Evolutionary conservation across 495 filamentous ascomycete genomes (phyloP).

Genomic region (Penicillium riverlandense): DNA sequence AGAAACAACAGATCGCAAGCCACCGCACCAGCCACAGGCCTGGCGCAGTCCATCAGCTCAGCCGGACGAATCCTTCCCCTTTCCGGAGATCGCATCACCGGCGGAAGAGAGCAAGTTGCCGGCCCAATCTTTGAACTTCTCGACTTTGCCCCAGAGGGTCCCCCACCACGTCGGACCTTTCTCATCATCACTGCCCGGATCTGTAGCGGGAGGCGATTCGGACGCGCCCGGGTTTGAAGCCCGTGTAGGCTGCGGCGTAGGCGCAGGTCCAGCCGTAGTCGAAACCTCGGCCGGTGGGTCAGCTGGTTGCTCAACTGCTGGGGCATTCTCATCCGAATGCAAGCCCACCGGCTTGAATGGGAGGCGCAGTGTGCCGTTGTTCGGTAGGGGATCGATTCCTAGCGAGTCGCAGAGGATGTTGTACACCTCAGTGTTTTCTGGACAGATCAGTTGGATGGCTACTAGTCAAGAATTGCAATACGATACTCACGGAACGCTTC

Average conservation of each 20-base stretch:
- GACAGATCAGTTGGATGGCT: neutral
- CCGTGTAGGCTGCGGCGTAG: neutral
- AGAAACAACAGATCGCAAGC: too few species aligned
- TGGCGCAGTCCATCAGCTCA: too few species aligned
- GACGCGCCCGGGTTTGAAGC: neutral
- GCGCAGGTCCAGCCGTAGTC: neutral
- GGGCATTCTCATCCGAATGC: slow-evolving; percentile 47
- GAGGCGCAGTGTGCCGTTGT: slow-evolving; percentile 83
- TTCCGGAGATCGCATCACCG: slow-evolving; percentile 19
- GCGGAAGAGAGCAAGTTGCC: slow-evolving; percentile 24
- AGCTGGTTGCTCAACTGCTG: slow-evolving; percentile 25
- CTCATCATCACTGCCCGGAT: slow-evolving; percentile 17
- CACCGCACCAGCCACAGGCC: too few species aligned
- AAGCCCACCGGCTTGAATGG: slow-evolving; percentile 63
- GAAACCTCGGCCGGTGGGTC: slow-evolving; percentile 25
- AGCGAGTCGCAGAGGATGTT: slow-evolving; percentile 87
- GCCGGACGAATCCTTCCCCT: too few species aligned
- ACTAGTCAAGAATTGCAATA: neutral
- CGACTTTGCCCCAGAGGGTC: slow-evolving; percentile 24
- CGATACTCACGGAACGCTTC: slow-evolving; percentile 71
- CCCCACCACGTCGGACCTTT: slow-evolving; percentile 28
- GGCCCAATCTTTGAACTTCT: slow-evolving; percentile 33
- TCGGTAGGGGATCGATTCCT: slow-evolving; percentile 57
- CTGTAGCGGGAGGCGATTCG: slow-evolving; percentile 10
- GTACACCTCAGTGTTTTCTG: slow-evolving; percentile 93